These are phyloP conservation scores for Candida mattraensis DNA, from an alignment of 805 yeast genomes.

Conservation along the genomic window DNA sequence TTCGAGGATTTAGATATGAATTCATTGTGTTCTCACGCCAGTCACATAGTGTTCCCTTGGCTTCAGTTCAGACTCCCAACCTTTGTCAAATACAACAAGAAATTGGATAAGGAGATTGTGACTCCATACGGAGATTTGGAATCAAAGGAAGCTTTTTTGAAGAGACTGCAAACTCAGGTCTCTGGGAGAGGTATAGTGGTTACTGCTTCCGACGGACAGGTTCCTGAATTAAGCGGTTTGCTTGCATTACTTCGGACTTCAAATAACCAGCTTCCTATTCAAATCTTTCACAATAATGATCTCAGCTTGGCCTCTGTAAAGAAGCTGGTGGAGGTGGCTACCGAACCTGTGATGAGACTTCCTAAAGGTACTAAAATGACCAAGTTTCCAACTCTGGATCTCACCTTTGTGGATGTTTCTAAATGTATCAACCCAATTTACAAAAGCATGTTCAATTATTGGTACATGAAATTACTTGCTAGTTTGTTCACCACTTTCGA, in stretches of 20 bases:
- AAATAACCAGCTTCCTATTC: slow-evolving; percentile 49
- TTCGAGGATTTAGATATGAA: slow-evolving; percentile 9
- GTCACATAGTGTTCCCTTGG: slow-evolving; percentile 41
- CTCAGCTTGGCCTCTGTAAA: slow-evolving; percentile 35
- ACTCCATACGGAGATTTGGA: slow-evolving; percentile 17
- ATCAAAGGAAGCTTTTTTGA: slow-evolving; percentile 27
- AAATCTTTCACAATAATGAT: slow-evolving; percentile 45
- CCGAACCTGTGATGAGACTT: slow-evolving; percentile 31
- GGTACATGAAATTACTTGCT: slow-evolving; percentile 53
- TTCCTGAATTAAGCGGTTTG: slow-evolving; percentile 48
- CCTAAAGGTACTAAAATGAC: slow-evolving; percentile 23
- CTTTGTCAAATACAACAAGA: slow-evolving; percentile 36
- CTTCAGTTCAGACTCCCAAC: slow-evolving; percentile 39
- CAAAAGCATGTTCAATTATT: slow-evolving; percentile 26
- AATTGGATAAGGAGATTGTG: slow-evolving; percentile 10
- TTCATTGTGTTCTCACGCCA: slow-evolving; percentile 17
- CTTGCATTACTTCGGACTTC: slow-evolving; percentile 50
- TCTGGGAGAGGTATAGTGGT: slow-evolving; percentile 56
- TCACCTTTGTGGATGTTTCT: slow-evolving; percentile 36
- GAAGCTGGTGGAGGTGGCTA: slow-evolving; percentile 36
- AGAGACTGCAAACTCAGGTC: slow-evolving; percentile 28
- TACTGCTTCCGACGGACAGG: slow-evolving; percentile 46
- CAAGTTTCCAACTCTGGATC: slow-evolving; percentile 28
- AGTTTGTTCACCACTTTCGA: slow-evolving; percentile 57
- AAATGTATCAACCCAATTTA: slow-evolving; percentile 26